phyloP scores from a whole-genome alignment of 352 stramenopile genomes.

The Plasmopara muralis region DNA sequence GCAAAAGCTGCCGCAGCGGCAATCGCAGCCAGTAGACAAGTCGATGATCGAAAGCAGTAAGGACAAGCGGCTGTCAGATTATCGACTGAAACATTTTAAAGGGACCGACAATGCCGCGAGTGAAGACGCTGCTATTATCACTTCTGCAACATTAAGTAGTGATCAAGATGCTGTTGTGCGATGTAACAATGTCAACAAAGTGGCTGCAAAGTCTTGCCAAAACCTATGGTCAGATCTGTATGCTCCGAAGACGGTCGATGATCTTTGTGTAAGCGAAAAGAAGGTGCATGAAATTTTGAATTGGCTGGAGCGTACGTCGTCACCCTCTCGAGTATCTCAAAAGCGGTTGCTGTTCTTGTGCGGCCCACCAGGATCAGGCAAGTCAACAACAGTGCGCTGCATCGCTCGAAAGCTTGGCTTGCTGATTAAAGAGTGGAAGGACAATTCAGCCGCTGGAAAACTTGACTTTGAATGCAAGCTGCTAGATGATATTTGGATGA shows the following conservation, averaged over 20 bases:
- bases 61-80: conserved; percentile 5
- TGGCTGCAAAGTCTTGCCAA: conserved; percentile 1
- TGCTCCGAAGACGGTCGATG: conserved; percentile 35
- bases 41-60: conserved; percentile 6
- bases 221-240: conserved; percentile 50
- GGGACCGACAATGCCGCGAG: conserved; percentile 35
- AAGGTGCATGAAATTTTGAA: conserved; percentile 67
- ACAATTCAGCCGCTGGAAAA: conserved; percentile 51
- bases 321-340: conserved; percentile 12
- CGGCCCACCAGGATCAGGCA: conserved; percentile 69
- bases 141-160: conserved; percentile 2
- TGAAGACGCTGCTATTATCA: conserved; percentile 9
- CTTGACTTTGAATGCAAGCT: conserved; percentile 38
- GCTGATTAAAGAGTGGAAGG: conserved; percentile 59
- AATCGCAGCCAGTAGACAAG: conserved; percentile 22
- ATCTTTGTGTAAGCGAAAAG: conserved; percentile 80
- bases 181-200: not conserved
- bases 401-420: conserved; percentile 44
- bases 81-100: conserved; percentile 11
- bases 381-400: conserved; percentile 69
- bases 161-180: not conserved
- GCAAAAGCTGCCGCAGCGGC: conserved; percentile 38
- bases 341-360: conserved; percentile 76
- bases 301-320: conserved; percentile 36
- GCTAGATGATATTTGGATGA: not conserved